Base-by-base conservation (phyloP, 768 basidiomycete species). In the Tubosaeta sp. region DNA sequence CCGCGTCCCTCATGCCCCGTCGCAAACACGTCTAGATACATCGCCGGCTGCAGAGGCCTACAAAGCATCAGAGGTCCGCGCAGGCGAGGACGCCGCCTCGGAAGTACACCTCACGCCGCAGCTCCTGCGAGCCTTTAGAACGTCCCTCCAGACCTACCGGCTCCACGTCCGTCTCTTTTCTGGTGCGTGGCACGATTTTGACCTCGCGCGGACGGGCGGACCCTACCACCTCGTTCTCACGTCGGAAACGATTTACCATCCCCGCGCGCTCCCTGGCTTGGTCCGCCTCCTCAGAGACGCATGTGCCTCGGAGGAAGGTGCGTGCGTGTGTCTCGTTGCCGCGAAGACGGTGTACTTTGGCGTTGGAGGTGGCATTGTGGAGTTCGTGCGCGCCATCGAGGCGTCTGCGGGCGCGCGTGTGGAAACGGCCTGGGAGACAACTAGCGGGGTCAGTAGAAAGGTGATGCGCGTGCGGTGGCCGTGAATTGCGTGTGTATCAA, bases 311-410 rank as follows among this genome's bases (percentile, higher is more conserved):
- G 43, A 5, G 38, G 31, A n/a, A 42, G 54, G 12, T 38, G 17
- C 6, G 69, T 66, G 27, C 56, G 42, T 76, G 6, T 91, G 86
- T 59, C 79, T 97, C 9, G 86, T 97, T 3, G 94, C 93, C 2
- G 91, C 89, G 1, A 98, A 97, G 68, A 79, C 92, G 13, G 69
- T 97, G 17, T 97, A 97, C 66, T 97, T 98, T 66, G 95, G 95
- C 7, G 92, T 97, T 5, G 95, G 94, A 1, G 95, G 95, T 0
- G 91, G 94, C 7, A 72, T 95, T 26, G 68, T 78, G 12, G 88
- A 85, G 54, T 95, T 95, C 59, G 66, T 82, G n/a, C 64, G 70
- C 26, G 76, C 74, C 6, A 78, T 92, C 0, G 62, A 42, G 34
- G 51, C 57, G 17, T 37, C 25, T 4, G 37, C 27, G 3, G 33